Base-by-base conservation (phyloP, 2,329 filamentous ascomycete species). In the Clonostachys sp. region DNA sequence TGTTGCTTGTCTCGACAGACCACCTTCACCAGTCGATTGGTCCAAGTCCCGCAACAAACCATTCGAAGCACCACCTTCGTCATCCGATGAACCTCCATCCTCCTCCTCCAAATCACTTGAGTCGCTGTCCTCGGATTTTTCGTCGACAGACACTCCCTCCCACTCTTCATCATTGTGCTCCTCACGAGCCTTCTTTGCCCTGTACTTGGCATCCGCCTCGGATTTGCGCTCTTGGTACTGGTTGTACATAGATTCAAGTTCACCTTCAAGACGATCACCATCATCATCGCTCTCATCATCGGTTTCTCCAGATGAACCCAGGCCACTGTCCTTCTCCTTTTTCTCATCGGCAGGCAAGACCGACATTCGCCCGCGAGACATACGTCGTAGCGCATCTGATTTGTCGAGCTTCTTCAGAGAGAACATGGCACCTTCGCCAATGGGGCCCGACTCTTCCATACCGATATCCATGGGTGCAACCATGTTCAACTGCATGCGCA, bases 401-500 rank as follows among this genome's bases (percentile, higher is more conserved):
- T 89, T 87, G 61, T 96, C 89, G 41, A 95, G 79, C 9, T 83
- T 73, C 65, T 91, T 95, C 42, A 97, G 77, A 4, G 83, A 83
- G 63, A 99, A 99, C 74, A 96, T 94, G 30, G 88, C 76, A 42
- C 90, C 88, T 40, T 90, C 84, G 20, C 89, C 91, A 44, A 81
- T 74, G 0, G 89, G 87, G 0, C 89, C 89, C 20, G 80, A 71
- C 66, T 94, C 90, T 62, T 96, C 94, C 71, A 95, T 81, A 59
- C 94, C 94, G 53, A 99, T 96, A 54, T 99, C 94, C 76, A 90
- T 94, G 8, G 94, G 94, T 1, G 91, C 88, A 3, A 86, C 86
- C 94, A 99, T 99, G 70, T 96, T 86, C 73, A 99, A 83, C 67
- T 99, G 94, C 86, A 99, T 87, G 34, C 94, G 84, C n/a, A 95